Evolutionary conservation across 177 flowering plant species (phyloP), one percentile per base, ranked within the genome.

Genomic region (Tripterygium wilfordii): DNA sequence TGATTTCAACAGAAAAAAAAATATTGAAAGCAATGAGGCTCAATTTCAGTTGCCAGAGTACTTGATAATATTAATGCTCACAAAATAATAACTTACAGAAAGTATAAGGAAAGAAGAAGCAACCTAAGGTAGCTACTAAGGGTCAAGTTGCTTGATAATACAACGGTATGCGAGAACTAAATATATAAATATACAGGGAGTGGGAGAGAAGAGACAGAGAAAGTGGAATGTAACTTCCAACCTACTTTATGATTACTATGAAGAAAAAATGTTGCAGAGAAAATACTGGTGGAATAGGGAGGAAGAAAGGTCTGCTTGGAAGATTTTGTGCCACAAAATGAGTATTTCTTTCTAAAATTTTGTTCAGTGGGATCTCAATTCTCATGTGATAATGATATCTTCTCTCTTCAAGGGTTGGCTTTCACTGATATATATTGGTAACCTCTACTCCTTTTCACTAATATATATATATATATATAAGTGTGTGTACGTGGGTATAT

Each of bases 361-460:
- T 39, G 28, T 3, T 25, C 10, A 33, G 30, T 49, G 48, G 53
- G 20, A 33, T 35, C 33, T 31, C 0, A 28, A 14, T 17, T 24
- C 45, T n/a, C 19, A 29, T 3, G 28, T 36, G 56, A 63, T 51
- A 57, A 42, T 27, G 56, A 48, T 22, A 26, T n/a, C 25, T 10
- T 19, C n/a, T 49, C 36, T 21, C 29, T 14, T 40, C 9, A 7
- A 23, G 21, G 18, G 19, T 8, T 10, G 8, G 10, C 27, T 24
- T n/a, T 30, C 24, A 23, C 17, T 33, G n/a, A n/a, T 18, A 17
- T 13, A 20, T 19, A 1, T 30, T 56, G 61, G 54, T 61, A 54
- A 42, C 42, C 66, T 38, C 56, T 62, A 39, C 48, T 55, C 35
- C 36, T 26, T 61, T 48, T 61, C 64, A 61, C 40, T 8, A 42